Percentiles rank a stretch among this genome's conserved stretches.
These are phyloP conservation scores for Solanum pinnatisectum DNA, from an alignment of 257 asterid genomes.

Conservation along the genomic window DNA sequence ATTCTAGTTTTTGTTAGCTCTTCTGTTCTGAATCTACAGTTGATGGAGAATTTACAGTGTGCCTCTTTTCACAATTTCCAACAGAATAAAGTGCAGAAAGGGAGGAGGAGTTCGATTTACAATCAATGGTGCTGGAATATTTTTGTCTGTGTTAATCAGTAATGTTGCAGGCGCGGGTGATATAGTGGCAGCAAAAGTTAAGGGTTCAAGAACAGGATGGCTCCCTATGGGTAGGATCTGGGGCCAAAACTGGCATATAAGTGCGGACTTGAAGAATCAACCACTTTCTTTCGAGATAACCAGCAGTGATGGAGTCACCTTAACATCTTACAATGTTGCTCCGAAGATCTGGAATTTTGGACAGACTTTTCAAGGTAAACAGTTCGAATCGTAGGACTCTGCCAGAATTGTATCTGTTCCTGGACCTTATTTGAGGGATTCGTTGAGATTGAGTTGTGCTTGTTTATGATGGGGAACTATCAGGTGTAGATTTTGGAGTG, in stretches of 20 bases:
- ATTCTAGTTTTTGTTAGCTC: neutral
- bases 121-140: slow-evolving; percentile 40
- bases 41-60: neutral
- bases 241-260: slow-evolving; percentile 72
- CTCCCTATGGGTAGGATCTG: slow-evolving; percentile 63
- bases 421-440: neutral
- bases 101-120: slow-evolving; percentile 62
- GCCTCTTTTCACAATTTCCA: neutral
- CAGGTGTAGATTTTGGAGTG: neutral
- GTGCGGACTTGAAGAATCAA: slow-evolving; percentile 44
- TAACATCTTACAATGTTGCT: slow-evolving; percentile 38
- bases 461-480: neutral
- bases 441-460: neutral
- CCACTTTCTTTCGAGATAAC: slow-evolving; percentile 57
- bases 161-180: slow-evolving; percentile 63
- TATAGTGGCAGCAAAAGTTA: slow-evolving; percentile 47
- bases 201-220: slow-evolving; percentile 68
- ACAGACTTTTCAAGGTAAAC: slow-evolving; percentile 55
- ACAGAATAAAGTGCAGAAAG: slow-evolving; percentile 44
- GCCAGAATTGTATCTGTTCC: neutral
- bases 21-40: neutral
- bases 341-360: slow-evolving; percentile 58
- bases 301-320: slow-evolving; percentile 38
- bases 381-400: slow-evolving; percentile 25
- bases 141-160: slow-evolving; percentile 46